phyloP scores from a whole-genome alignment of 768 basidiomycete genomes.

The Tricholoma bakamatsutake region DNA sequence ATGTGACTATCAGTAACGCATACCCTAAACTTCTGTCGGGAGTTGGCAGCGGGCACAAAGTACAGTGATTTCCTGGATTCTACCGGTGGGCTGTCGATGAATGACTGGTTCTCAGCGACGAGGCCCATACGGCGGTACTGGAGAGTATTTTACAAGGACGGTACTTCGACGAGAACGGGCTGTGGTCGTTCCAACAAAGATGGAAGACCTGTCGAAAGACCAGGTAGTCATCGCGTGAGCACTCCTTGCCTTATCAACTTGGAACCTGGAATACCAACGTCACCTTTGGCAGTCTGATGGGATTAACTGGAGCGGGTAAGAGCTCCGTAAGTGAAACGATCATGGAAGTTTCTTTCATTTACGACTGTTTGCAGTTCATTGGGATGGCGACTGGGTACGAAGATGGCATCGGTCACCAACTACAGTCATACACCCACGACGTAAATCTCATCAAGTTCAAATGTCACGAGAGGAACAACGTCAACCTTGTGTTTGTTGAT shows the following conservation, averaged over 20 bases:
- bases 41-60: not conserved
- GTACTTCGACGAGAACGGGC: not conserved
- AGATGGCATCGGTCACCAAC: not conserved
- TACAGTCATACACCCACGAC: not conserved
- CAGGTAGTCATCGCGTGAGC: not conserved
- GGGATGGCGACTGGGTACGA: not conserved
- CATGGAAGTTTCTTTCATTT: not conserved
- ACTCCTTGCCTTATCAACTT: not conserved
- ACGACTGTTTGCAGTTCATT: not conserved
- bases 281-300: not conserved
- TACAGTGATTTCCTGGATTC: not conserved
- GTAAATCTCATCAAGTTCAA: not conserved
- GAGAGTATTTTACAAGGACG: not conserved
- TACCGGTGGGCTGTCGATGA: not conserved
- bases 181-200: not conserved
- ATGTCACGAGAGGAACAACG: not conserved
- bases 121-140: not conserved
- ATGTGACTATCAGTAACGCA: not conserved
- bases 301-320: constrained; percentile 1
- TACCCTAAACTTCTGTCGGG: not conserved
- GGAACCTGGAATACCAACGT: not conserved
- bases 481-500: not conserved
- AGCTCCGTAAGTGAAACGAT: not conserved
- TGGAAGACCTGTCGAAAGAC: not conserved
- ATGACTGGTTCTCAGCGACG: not conserved